phyloP scores from a whole-genome alignment of 31 red algal genomes.

The Asparagopsis taxiformis region DNA sequence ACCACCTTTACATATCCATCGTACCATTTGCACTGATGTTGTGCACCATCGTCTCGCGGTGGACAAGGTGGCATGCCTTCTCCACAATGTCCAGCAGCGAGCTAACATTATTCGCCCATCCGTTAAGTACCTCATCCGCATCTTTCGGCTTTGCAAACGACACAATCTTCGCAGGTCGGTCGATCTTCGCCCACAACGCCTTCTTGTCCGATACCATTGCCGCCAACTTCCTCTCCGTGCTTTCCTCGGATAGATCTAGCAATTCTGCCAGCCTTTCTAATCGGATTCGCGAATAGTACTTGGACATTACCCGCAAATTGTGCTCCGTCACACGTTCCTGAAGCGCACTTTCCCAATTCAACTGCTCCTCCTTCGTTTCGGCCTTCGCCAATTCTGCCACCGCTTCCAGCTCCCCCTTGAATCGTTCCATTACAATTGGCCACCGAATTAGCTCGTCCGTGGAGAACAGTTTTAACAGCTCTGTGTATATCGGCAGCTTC shows the following conservation, averaged over 20 bases:
- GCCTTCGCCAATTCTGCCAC: slow-evolving; percentile 24
- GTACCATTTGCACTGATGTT: slow-evolving; percentile 13
- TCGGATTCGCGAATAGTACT: slow-evolving; percentile 87
- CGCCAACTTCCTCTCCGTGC: slow-evolving; percentile 74
- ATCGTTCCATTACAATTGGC: slow-evolving; percentile 62
- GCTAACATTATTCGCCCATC: slow-evolving; percentile 76
- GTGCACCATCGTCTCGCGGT: slow-evolving; percentile 89
- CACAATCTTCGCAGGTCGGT: slow-evolving; percentile 80
- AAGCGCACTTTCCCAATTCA: slow-evolving; percentile 66
- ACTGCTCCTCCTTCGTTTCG: slow-evolving; percentile 50
- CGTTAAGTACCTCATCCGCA: slow-evolving; percentile 75
- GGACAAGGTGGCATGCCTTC: slow-evolving; percentile 79
- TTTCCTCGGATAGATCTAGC: slow-evolving; percentile 69
- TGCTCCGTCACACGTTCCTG: slow-evolving; percentile 89
- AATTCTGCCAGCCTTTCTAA: slow-evolving; percentile 73
- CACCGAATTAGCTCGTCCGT: slow-evolving; percentile 89
- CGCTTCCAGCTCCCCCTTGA: slow-evolving; percentile 30
- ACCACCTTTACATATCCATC: neutral
- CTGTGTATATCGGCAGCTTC: slow-evolving; percentile 57
- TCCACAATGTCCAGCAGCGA: slow-evolving; percentile 82
- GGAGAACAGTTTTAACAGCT: slow-evolving; percentile 82
- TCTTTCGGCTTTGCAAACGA: slow-evolving; percentile 70
- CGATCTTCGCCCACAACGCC: slow-evolving; percentile 87
- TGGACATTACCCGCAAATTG: slow-evolving; percentile 89
- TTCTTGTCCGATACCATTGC: slow-evolving; percentile 87